These are phyloP conservation scores for Pseudocercospora fuligena DNA, from an alignment of 2,329 filamentous ascomycete genomes.

Conservation along the genomic window DNA sequence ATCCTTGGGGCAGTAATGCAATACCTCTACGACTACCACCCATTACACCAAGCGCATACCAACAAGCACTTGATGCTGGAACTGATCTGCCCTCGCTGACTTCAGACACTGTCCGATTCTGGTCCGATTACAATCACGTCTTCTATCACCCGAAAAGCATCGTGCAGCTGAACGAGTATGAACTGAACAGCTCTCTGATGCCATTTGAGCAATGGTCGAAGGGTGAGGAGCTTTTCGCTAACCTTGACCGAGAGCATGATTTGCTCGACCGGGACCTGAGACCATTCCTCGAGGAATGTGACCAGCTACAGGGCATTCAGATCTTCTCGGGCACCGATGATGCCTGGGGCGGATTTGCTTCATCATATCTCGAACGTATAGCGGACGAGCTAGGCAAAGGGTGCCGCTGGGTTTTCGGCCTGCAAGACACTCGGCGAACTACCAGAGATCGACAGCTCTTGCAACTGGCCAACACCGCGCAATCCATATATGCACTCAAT, in stretches of 20 bases:
- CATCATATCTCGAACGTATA: conserved; percentile 64
- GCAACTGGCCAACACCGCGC: conserved; percentile 74
- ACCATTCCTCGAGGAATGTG: conserved; percentile 88
- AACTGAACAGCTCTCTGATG: conserved; percentile 77
- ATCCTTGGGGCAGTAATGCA: conserved; percentile 65
- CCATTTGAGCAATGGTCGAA: conserved; percentile 79
- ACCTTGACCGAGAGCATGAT: conserved; percentile 70
- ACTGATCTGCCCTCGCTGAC: conserved; percentile 66
- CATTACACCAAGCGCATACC: conserved; percentile 76
- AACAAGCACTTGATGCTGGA: conserved; percentile 77
- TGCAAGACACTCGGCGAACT: conserved; percentile 63
- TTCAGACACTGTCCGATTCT: conserved; percentile 79
- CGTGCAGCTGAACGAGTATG: conserved; percentile 84
- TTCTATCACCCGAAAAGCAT: conserved; percentile 90
- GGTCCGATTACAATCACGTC: conserved; percentile 94
- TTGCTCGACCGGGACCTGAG: conserved; percentile 88
- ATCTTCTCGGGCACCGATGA: conserved; percentile 58
- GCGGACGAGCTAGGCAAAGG: conserved; percentile 91
- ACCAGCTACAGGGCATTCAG: conserved; percentile 88
- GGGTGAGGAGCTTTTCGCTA: conserved; percentile 72
- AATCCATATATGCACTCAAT: conserved; percentile 70
- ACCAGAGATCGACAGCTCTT: conserved; percentile 65
- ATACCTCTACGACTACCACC: conserved; percentile 70
- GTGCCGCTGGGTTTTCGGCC: conserved; percentile 83
- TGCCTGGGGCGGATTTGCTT: conserved; percentile 56